Conservation (phyloP, 208 protist genomes). For the Leptomonas seymouri region DNA sequence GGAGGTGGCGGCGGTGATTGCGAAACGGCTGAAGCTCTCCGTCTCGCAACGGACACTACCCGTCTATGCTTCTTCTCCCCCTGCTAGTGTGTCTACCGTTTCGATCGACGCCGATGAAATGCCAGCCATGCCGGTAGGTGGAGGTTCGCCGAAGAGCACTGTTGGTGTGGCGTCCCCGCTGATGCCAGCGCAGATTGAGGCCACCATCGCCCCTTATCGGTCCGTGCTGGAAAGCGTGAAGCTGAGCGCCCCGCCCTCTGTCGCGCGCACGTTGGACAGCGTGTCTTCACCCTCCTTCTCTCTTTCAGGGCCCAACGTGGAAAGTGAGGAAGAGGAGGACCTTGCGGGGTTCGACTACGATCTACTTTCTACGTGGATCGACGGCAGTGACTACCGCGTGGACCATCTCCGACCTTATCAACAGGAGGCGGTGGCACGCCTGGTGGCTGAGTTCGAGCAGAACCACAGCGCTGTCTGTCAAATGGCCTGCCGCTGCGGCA, state of each 20-base stretch:
- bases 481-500: slow-evolving; percentile 84
- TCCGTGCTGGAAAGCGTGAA: slow-evolving; percentile 1
- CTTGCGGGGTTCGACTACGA: slow-evolving; percentile 10
- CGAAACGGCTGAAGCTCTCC: slow-evolving; percentile 41
- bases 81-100: background rate
- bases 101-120: background rate
- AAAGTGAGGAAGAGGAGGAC: slow-evolving; percentile 24
- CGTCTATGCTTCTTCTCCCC: slow-evolving; percentile 5
- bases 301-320: background rate
- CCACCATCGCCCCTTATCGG: slow-evolving; percentile 8
- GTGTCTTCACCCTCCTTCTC: background rate
- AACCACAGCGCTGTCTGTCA: slow-evolving; percentile 60
- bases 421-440: slow-evolving; percentile 57
- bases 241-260: background rate
- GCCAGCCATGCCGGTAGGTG: background rate
- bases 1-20: slow-evolving; percentile 36
- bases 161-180: background rate
- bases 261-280: background rate
- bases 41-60: slow-evolving; percentile 23
- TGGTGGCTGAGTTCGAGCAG: slow-evolving; percentile 40
- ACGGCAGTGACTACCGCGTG: slow-evolving; percentile 40
- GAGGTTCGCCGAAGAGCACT: background rate
- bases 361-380: slow-evolving; percentile 23
- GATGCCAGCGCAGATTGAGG: slow-evolving; percentile 1
- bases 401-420: slow-evolving; percentile 63